Evolutionary conservation across 352 stramenopile genomes (phyloP).

Genomic region (Peronospora belbahrii): DNA sequence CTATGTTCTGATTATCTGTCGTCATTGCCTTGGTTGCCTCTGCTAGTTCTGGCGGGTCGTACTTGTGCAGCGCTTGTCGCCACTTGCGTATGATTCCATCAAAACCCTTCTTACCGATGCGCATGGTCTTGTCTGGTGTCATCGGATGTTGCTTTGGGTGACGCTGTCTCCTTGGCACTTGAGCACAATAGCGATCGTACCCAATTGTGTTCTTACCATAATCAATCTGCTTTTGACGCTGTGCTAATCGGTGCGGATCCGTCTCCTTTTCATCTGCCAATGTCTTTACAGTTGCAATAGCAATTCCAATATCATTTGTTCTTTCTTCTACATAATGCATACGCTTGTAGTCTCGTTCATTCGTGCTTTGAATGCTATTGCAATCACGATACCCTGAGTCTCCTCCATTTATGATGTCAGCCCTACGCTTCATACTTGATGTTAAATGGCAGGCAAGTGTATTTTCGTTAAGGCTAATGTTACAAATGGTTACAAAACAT

Average conservation of each 20-base stretch:
- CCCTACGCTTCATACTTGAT: conserved; percentile 17
- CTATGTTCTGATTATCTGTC: background rate
- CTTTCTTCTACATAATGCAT: conserved; percentile 5
- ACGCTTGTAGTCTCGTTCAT: conserved; percentile 12
- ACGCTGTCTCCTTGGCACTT: conserved; percentile 49
- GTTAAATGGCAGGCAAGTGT: background rate
- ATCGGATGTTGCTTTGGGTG: conserved; percentile 45
- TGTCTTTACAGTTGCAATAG: conserved; percentile 29
- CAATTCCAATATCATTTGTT: background rate
- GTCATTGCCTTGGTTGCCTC: conserved; percentile 6
- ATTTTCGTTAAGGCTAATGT: too few species aligned
- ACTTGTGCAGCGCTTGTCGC: conserved; percentile 75
- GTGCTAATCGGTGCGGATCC: conserved; percentile 70
- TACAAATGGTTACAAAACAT: too few species aligned
- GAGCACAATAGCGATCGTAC: conserved; percentile 79
- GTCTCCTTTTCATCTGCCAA: conserved; percentile 59
- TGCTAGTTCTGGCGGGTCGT: conserved; percentile 63
- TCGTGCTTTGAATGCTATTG: background rate
- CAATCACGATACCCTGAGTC: background rate
- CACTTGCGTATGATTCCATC: conserved; percentile 71
- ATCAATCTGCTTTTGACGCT: conserved; percentile 91
- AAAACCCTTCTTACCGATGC: conserved; percentile 77
- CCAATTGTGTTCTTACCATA: conserved; percentile 90
- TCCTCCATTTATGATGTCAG: conserved; percentile 8
- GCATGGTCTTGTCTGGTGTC: conserved; percentile 73